Base-by-base conservation (phyloP, 2,329 filamentous ascomycete genomes). In the Aspergillus sp. region DNA sequence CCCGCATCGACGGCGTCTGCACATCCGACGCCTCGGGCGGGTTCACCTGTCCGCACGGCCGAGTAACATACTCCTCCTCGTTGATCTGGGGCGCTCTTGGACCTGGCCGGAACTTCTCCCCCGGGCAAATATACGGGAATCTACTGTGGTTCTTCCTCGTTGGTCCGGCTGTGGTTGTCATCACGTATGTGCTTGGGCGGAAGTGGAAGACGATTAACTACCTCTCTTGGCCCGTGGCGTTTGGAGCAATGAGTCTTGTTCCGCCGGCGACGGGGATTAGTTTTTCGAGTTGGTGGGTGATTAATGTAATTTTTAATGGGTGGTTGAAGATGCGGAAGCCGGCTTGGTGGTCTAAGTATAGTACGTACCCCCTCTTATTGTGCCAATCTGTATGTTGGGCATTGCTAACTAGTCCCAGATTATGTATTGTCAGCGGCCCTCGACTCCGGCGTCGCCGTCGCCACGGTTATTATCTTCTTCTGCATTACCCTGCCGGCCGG, bases 61-160 rank as follows among this genome's bases (percentile, higher is more conserved):
- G 72, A 22, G 78, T 80, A 0, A 82, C 82, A 59, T 88, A 84
- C 67, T 86, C 82, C 0, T 82, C 82, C 0, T 86, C 83, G 10
- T 73, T 86, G 45, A 81, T 86, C 54, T 86, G 84, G 84, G 85
- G 66, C 45, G 79, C 82, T 44, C 82, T 88, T 48, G 85, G 85
- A 1, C 85, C 85, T 0, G 73, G 74, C 1, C 79, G 84, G 39
- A 83, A 86, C 60, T 88, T 87, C 62, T 80, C 78, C 45, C 72
- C 77, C 2, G 74, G 75, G 1, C 77, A 81, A 32, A 73, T 85
- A 3, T 88, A 88, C 60, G 73, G 78, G 3, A 74, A 74, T 9
- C 71, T 88, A 22, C 79, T 85, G 50, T 88, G 78, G 75, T 88
- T 86, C 69, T 88, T 83, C 77, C 76, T 88, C 27, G 74, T 84